Conservation (phyloP, 106 monocot genomes). For the Platanthera guangdongensis region DNA sequence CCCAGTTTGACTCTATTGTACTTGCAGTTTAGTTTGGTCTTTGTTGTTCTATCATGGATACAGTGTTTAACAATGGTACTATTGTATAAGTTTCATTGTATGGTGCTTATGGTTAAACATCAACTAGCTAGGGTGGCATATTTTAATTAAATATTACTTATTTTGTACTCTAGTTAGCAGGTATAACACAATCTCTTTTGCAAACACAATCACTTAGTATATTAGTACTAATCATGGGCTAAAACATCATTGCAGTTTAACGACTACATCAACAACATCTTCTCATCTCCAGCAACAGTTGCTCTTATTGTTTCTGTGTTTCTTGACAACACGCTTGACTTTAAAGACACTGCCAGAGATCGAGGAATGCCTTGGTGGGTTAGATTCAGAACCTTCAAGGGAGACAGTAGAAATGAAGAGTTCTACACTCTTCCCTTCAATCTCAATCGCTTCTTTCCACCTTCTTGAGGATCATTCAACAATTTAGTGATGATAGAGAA, state of each 20-base stretch:
- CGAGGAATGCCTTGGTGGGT: conserved; percentile 99
- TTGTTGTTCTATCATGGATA: too few species aligned
- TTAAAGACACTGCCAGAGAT: conserved; percentile 73
- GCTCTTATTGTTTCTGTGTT: conserved; percentile 72
- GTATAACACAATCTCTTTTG: too few species aligned
- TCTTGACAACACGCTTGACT: conserved; percentile 91
- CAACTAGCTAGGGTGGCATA: too few species aligned
- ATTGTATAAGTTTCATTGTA: too few species aligned
- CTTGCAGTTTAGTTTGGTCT: too few species aligned
- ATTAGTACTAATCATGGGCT: not conserved
- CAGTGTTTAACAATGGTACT: too few species aligned
- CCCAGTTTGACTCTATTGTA: too few species aligned
- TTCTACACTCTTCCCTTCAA: conserved; percentile 99
- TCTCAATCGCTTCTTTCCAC: conserved; percentile 95
- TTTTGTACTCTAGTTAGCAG: too few species aligned
- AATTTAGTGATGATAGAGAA: too few species aligned
- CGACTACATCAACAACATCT: conserved; percentile 89
- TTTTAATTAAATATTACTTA: too few species aligned
- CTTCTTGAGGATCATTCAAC: conserved; percentile 34
- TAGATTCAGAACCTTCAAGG: conserved; percentile 86
- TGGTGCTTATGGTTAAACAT: too few species aligned
- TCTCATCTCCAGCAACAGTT: conserved; percentile 88
- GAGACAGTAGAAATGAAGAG: conserved; percentile 92
- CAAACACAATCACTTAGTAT: not conserved
- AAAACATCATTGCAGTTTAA: conserved; percentile 64